Evolutionary conservation across 495 filamentous ascomycete species (phyloP), one percentile per base, ranked within the genome.

Genomic region (Xylaria nigripes): DNA sequence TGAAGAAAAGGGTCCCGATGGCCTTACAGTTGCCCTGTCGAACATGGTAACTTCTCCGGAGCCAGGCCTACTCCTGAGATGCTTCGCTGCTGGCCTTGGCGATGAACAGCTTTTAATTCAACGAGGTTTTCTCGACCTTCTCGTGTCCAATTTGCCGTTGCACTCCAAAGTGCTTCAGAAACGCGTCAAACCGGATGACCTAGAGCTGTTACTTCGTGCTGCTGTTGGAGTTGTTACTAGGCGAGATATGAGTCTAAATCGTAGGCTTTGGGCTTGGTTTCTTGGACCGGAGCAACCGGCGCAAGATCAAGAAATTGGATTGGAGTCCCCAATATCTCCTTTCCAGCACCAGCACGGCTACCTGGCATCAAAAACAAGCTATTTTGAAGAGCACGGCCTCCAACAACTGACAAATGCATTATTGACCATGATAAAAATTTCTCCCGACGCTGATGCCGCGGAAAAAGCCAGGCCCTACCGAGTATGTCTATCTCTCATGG

Each of bases 211-310:
- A 8, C 76, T 95, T 22, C 78, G 81, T 58, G 86, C 94, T 34
- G 93, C 92, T 18, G 82, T 81, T 6, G 84, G 87, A 0, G 91
- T 99, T 38, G 88, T 96, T 2, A 78, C 81, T 23, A 80, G 93
- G 27, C 78, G 91, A 68, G 93, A 99, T 45, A 97, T 97, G 93
- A 91, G 90, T 61, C 73, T 99, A 47, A 99, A 99, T 65, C 76
- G 93, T 54, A 78, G 93, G 34, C 73, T 99, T 32, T 99, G 93
- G 92, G 77, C 87, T n/a, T 99, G 93, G 93, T 82, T 96, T 52
- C 72, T 99, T 7, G 93, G 93, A 2, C 91, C 90, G 1, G 87
- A 93, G 51, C 79, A 80, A 23, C 56, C 76, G 1, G 71, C 68
- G 34, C 74, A 76, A 22, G 68, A 75, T n/a, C 53, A 61, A 7